Evolutionary conservation across 179 eudicot genomes (phyloP).

Genomic region (Silene vulgaris): DNA sequence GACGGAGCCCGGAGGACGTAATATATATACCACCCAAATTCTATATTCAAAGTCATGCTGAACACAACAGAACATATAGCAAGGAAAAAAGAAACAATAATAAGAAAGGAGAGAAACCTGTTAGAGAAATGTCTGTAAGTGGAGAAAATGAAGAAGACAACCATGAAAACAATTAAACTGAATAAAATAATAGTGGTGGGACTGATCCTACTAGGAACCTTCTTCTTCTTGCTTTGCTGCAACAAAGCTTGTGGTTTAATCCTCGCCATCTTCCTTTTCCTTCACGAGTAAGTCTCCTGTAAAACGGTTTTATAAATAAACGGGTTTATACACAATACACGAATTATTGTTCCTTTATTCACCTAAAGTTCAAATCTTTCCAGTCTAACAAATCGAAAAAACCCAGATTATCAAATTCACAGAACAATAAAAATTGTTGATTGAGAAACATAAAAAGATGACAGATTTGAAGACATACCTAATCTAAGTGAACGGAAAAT

Average conservation of each 20-base stretch:
- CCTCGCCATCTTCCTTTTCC: constrained; percentile 53
- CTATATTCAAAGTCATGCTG: too few relatives aligned
- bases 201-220: constrained; percentile 68
- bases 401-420: too few relatives aligned
- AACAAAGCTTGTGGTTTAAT: constrained; percentile 93
- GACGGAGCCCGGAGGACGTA: too few relatives aligned
- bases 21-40: neutral
- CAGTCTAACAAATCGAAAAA: too few relatives aligned
- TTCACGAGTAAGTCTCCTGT: too few relatives aligned
- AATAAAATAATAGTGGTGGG: constrained; percentile 47
- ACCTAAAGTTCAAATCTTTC: too few relatives aligned
- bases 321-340: too few relatives aligned
- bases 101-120: constrained; percentile 42
- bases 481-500: neutral
- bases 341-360: too few relatives aligned
- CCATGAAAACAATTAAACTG: constrained; percentile 46
- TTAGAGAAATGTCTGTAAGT: constrained; percentile 65
- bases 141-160: constrained; percentile 59
- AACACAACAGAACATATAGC: too few relatives aligned
- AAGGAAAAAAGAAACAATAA: neutral
- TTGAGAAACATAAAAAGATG: neutral
- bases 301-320: too few relatives aligned
- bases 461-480: neutral
- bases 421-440: neutral
- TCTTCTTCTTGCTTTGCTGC: constrained; percentile 96